phyloP scores from a whole-genome alignment of 495 filamentous ascomycete species.

The Rostrohypoxylon terebratum region DNA sequence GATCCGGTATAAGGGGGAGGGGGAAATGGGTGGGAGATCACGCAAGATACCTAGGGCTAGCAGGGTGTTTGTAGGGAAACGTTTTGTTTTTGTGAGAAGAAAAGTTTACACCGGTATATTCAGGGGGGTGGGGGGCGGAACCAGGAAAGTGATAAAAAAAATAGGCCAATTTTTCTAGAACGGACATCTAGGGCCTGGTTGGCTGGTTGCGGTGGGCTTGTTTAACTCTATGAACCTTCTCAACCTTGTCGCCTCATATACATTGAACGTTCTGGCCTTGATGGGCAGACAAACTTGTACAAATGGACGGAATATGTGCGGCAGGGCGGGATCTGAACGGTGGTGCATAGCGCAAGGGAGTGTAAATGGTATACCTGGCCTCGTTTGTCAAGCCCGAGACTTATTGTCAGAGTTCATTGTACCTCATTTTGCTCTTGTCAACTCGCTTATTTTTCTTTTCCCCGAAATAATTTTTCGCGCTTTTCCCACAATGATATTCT shows the following conservation, averaged over 20 bases:
- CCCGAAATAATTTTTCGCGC: background rate
- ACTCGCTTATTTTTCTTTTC: slow-evolving; percentile 16
- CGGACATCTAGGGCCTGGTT: slow-evolving; percentile 53
- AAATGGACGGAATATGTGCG: slow-evolving; percentile 51
- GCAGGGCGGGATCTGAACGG: slow-evolving; percentile 52
- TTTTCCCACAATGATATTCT: slow-evolving; percentile 4
- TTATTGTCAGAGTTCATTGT: slow-evolving; percentile 38
- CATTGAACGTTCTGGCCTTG: slow-evolving; percentile 51
- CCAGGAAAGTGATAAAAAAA: slow-evolving; percentile 61
- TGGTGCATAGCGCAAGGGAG: slow-evolving; percentile 72
- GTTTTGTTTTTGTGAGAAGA: slow-evolving; percentile 42
- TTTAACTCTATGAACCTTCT: slow-evolving; percentile 45
- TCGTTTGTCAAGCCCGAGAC: slow-evolving; percentile 54
- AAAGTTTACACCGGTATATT: slow-evolving; percentile 50
- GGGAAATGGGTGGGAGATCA: slow-evolving; percentile 16
- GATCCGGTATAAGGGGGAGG: slow-evolving; percentile 40
- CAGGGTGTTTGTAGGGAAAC: slow-evolving; percentile 44
- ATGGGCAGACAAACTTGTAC: slow-evolving; percentile 52
- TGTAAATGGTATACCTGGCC: slow-evolving; percentile 70
- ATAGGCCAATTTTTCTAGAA: slow-evolving; percentile 54
- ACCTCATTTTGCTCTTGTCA: slow-evolving; percentile 30
- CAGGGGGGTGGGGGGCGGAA: slow-evolving; percentile 42
- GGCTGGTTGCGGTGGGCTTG: slow-evolving; percentile 50
- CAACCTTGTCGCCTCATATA: slow-evolving; percentile 49
- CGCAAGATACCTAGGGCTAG: slow-evolving; percentile 40